A percentile compares a stretch with the other conserved stretches of the same genome.
Evolutionary conservation across 1,284 basidiomycete genomes (phyloP).

Genomic region (Cystobasidium slooffiae): DNA sequence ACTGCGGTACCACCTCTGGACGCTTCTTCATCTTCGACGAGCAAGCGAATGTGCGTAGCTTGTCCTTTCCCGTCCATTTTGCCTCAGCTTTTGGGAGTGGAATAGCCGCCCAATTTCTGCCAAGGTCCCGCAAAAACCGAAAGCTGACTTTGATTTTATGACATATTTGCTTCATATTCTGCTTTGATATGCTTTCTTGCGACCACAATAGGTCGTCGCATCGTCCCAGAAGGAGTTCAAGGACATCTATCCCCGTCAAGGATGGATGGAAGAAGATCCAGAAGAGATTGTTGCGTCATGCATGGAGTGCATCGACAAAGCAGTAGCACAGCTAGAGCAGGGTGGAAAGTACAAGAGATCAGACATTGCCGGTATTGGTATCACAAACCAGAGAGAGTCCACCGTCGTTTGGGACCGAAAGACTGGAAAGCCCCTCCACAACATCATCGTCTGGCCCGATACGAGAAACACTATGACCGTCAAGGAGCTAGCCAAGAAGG

Average conservation of each 20-base stretch:
- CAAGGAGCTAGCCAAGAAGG: slow-evolving; percentile 62
- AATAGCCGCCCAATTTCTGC: neutral
- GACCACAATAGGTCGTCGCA: slow-evolving; percentile 29
- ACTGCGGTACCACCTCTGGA: slow-evolving; percentile 44
- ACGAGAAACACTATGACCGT: slow-evolving; percentile 84
- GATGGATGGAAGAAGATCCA: slow-evolving; percentile 66
- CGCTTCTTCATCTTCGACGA: slow-evolving; percentile 47
- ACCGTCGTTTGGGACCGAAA: slow-evolving; percentile 89
- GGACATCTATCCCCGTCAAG: slow-evolving; percentile 41
- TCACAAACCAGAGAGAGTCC: slow-evolving; percentile 72
- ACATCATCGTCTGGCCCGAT: slow-evolving; percentile 96
- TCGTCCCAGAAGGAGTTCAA: slow-evolving; percentile 45
- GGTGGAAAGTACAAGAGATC: slow-evolving; percentile 70
- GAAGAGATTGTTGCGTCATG: slow-evolving; percentile 79
- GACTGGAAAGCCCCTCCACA: slow-evolving; percentile 85
- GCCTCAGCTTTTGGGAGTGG: neutral
- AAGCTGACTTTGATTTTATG: slow-evolving; percentile 11
- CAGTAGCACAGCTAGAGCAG: slow-evolving; percentile 73
- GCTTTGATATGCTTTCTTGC: neutral
- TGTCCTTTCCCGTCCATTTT: neutral
- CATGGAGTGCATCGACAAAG: slow-evolving; percentile 75
- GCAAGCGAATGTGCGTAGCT: slow-evolving; percentile 36
- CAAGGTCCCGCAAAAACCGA: neutral
- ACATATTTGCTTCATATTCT: neutral
- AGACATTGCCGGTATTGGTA: slow-evolving; percentile 90